These are phyloP conservation scores for Vitis hybrid DNA, from an alignment of 177 flowering plant species.

Conservation along the genomic window DNA sequence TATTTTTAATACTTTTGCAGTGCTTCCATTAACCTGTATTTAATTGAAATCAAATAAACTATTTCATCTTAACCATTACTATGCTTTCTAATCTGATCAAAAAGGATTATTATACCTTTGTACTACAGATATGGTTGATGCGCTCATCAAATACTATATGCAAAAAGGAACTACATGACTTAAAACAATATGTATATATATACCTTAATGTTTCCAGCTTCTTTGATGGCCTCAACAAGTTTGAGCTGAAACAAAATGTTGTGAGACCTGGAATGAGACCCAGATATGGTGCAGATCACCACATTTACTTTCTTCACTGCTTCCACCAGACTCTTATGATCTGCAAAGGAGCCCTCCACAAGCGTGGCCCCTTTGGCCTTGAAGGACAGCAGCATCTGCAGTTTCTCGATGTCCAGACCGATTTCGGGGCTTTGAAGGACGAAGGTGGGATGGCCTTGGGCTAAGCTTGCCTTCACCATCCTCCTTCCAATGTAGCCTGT, in stretches of 20 bases:
- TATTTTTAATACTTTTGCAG: too few species aligned
- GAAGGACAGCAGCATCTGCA: conserved; percentile 32
- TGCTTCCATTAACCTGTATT: too few species aligned
- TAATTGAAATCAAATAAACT: too few species aligned
- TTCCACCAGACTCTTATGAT: conserved; percentile 30
- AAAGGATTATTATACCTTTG: too few species aligned
- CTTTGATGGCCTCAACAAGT: conserved; percentile 43
- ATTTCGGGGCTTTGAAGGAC: conserved; percentile 36
- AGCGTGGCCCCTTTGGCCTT: conserved; percentile 33
- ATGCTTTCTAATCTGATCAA: too few species aligned
- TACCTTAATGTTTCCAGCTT: conserved; percentile 45
- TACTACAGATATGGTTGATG: too few species aligned
- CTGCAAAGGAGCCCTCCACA: conserved; percentile 27
- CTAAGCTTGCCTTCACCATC: conserved; percentile 37
- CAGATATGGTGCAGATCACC: conserved; percentile 39
- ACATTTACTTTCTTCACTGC: conserved; percentile 41
- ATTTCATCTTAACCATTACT: too few species aligned
- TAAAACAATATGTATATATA: too few species aligned
- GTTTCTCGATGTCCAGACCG: conserved; percentile 36
- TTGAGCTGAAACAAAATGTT: conserved; percentile 37
- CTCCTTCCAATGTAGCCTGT: conserved; percentile 45
- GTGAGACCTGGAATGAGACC: conserved; percentile 39
- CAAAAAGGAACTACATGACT: too few species aligned
- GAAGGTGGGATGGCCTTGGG: conserved; percentile 34
- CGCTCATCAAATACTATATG: too few species aligned